Base-by-base conservation (phyloP, 768 basidiomycete genomes). In the Kondoa malvinella region DNA sequence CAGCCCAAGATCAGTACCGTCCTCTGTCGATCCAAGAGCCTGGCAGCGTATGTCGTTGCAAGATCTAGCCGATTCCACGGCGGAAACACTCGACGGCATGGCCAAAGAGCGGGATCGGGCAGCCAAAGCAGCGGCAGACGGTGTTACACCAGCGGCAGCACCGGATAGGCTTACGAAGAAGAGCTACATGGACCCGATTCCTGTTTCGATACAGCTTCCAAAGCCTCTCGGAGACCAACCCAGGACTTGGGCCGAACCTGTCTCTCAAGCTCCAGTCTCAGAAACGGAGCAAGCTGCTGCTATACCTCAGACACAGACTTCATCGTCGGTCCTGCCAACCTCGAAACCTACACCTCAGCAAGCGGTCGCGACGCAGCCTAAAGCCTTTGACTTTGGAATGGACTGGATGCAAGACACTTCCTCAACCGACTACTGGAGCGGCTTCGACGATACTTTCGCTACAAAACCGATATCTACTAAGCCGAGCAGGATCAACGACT, bases 401-500 rank as follows among this genome's bases (percentile, higher is more conserved):
- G 40, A 50, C 21, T 50, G 40, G 40, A 50, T 50, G 40, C 17
- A 8, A 4, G 21, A 58, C 33, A 21, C 33, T 16, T 60, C 33
- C 25, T n/a, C n/a, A n/a, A n/a, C 34, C 50, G 32, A 58, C 30
- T 29, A 15, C 34, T 32, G 57, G 34, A 60, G 59, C 57, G 1
- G 32, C 14, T 32, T 25, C 40, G 67, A 56, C 2, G 32, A 34
- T 4, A 29, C 27, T 57, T 33, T 68, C 4, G 64, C 61, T 1
- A 34, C 68, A 57, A 66, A 67, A n/a, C 59, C 56, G 26, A 59
- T 61, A 16, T 68, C 63, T 72, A 15, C 68, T 70, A 26, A 68
- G 66, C 2, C 80, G 32, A 71, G 74, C 31, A 75, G 78, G 34
- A 70, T 74, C 57, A 79, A 78, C 56, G 80, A 79, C 56, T 82